These are phyloP conservation scores for Arctium minus DNA, from an alignment of 129 eudicot genomes.

Conservation along the genomic window DNA sequence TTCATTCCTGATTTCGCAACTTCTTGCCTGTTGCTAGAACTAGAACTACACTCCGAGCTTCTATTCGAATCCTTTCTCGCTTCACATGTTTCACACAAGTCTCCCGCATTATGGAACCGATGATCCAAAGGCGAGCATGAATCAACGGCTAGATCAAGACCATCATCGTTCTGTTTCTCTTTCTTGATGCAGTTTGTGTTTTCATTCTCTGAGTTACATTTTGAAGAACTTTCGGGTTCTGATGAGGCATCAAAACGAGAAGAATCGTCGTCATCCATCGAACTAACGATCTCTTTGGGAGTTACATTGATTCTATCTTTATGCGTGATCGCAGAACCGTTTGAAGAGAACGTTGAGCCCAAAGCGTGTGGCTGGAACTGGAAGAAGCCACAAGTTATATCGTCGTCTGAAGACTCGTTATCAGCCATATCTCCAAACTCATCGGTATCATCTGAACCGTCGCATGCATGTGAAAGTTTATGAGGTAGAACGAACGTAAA, in stretches of 20 bases:
- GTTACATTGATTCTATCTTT: conserved; percentile 23
- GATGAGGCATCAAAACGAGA: conserved; percentile 33
- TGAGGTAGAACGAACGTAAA: conserved; percentile 81
- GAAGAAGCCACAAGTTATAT: conserved; percentile 59
- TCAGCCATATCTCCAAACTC: conserved; percentile 66
- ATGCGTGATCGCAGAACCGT: conserved; percentile 40
- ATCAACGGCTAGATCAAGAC: background rate
- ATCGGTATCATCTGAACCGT: conserved; percentile 76
- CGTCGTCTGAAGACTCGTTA: conserved; percentile 57
- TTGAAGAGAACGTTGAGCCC: conserved; percentile 54
- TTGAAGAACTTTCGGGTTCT: conserved; percentile 30
- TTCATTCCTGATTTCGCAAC: conserved; percentile 17
- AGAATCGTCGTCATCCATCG: conserved; percentile 39
- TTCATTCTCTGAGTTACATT: conserved; percentile 22
- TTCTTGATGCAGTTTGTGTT: conserved; percentile 14
- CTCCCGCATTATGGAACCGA: background rate
- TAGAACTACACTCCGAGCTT: conserved; percentile 33
- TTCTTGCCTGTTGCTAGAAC: conserved; percentile 41
- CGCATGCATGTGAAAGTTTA: conserved; percentile 57
- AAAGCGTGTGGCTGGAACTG: conserved; percentile 67
- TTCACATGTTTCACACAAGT: background rate
- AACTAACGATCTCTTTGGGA: conserved; percentile 34
- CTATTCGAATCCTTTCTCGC: conserved; percentile 23
- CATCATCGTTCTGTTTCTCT: conserved; percentile 21
- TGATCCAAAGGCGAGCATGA: conserved; percentile 14